phyloP scores from a whole-genome alignment of 768 basidiomycete genomes.

The Xanthoconium purpureum region DNA sequence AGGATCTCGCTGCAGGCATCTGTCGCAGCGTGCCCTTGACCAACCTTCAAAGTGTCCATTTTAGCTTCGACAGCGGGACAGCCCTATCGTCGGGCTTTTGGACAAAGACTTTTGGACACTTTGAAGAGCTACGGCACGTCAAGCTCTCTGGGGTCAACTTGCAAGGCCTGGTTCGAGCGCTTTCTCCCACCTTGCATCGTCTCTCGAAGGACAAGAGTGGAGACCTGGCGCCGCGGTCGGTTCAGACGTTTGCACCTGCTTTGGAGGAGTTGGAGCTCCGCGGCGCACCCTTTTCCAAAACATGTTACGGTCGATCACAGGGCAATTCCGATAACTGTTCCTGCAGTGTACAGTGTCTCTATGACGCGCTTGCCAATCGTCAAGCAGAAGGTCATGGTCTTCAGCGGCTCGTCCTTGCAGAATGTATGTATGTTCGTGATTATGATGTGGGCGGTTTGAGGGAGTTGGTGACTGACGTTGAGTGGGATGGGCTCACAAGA shows the following conservation, averaged over 20 bases:
- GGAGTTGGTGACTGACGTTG: conserved; percentile 8
- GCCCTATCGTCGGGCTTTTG: conserved; percentile 15
- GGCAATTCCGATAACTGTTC: neutral
- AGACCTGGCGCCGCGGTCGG: neutral
- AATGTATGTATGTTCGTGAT: conserved; percentile 10
- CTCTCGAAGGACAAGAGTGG: neutral
- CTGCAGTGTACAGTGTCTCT: conserved; percentile 11
- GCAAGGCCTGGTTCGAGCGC: conserved; percentile 6
- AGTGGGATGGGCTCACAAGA: conserved; percentile 18
- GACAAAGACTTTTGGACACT: conserved; percentile 15
- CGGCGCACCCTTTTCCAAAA: conserved; percentile 6
- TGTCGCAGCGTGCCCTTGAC: conserved; percentile 14
- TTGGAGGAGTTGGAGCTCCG: conserved; percentile 15
- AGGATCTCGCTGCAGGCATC: conserved; percentile 7
- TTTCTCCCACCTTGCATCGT: neutral
- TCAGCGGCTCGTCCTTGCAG: conserved; percentile 6
- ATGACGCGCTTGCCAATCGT: conserved; percentile 16
- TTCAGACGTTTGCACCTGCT: conserved; percentile 13
- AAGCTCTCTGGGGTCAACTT: conserved; percentile 4
- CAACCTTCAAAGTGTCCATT: conserved; percentile 8
- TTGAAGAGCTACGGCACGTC: conserved; percentile 13
- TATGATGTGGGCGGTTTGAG: conserved; percentile 1
- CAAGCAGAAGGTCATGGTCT: conserved; percentile 9
- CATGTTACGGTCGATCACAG: neutral
- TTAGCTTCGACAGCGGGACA: conserved; percentile 7